Conservation (phyloP, 768 basidiomycete species). For the Amanita molliuscula region DNA sequence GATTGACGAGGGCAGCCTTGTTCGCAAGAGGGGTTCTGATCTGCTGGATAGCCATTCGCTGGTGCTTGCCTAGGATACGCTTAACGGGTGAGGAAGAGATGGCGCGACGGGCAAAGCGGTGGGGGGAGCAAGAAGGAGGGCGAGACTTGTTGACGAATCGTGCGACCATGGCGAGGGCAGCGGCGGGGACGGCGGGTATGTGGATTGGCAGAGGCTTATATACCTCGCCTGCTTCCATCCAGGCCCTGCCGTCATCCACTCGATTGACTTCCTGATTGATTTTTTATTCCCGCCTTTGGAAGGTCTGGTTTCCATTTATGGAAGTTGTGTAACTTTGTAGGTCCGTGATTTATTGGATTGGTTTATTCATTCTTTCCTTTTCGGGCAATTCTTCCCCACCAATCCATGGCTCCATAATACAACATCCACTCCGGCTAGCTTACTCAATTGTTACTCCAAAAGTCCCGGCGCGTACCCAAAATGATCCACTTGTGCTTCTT, state of each 20-base stretch:
- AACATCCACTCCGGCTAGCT: neutral
- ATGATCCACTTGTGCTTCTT: neutral
- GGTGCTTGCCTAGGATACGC: constrained; percentile 5
- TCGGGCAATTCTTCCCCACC: neutral
- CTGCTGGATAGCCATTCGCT: neutral
- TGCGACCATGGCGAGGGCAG: neutral
- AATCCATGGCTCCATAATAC: neutral
- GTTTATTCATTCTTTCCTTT: neutral
- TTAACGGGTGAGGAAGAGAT: neutral
- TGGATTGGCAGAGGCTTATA: neutral
- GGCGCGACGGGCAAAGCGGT: neutral
- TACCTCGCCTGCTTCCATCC: neutral
- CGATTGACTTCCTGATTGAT: constrained; percentile 1
- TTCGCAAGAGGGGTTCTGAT: constrained; percentile 2
- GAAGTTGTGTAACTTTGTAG: constrained; percentile 2
- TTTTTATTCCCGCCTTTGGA: constrained; percentile 2
- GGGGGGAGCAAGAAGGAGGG: neutral
- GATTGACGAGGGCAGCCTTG: constrained; percentile 6
- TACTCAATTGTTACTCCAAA: neutral
- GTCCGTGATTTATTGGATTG: constrained; percentile 5
- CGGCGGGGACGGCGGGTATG: neutral
- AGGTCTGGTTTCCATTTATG: neutral
- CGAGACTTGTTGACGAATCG: constrained; percentile 4
- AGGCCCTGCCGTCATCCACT: neutral
- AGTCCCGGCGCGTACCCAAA: no score